These are phyloP conservation scores for Boletus sensibilis DNA, from an alignment of 768 basidiomycete species.

Conservation along the genomic window DNA sequence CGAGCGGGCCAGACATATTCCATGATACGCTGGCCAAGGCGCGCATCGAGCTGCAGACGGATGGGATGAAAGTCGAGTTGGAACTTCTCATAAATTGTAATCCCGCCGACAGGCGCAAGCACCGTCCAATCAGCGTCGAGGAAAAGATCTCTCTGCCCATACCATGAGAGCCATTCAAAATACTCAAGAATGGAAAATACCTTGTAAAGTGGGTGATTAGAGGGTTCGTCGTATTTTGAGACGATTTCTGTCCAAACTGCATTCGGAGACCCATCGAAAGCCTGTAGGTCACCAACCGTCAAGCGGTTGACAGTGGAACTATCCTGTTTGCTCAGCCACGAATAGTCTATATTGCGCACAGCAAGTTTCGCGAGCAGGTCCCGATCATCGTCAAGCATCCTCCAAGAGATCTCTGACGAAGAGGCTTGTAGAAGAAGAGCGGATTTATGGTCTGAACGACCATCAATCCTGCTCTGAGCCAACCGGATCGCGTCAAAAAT, in stretches of 20 bases:
- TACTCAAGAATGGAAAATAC: slow-evolving; percentile 34
- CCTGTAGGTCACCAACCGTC: slow-evolving; percentile 72
- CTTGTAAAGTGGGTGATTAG: slow-evolving; percentile 70
- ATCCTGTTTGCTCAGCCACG: slow-evolving; percentile 84
- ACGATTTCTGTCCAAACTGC: slow-evolving; percentile 89
- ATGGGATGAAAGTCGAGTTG: slow-evolving; percentile 83
- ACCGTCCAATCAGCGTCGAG: slow-evolving; percentile 76
- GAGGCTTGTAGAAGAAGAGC: slow-evolving; percentile 79
- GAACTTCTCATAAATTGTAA: slow-evolving; percentile 83
- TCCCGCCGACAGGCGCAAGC: slow-evolving; percentile 90
- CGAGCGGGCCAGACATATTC: slow-evolving; percentile 85
- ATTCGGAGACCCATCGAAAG: slow-evolving; percentile 80
- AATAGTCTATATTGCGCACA: slow-evolving; percentile 74
- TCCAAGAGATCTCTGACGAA: slow-evolving; percentile 88
- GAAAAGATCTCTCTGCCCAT: slow-evolving; percentile 64
- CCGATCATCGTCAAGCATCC: slow-evolving; percentile 73
- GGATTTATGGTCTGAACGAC: slow-evolving; percentile 69
- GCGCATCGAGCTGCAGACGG: slow-evolving; percentile 81
- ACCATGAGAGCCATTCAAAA: slow-evolving; percentile 5
- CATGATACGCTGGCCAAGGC: slow-evolving; percentile 76
- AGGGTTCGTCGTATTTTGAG: slow-evolving; percentile 69
- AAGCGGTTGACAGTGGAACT: slow-evolving; percentile 81
- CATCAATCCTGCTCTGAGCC: slow-evolving; percentile 72
- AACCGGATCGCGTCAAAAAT: slow-evolving; percentile 86
- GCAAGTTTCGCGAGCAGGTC: slow-evolving; percentile 83